A percentile compares a stretch with the other conserved stretches of the same genome.
These are phyloP conservation scores for Combretum micranthum DNA, from an alignment of 345 rosid genomes.

Conservation along the genomic window DNA sequence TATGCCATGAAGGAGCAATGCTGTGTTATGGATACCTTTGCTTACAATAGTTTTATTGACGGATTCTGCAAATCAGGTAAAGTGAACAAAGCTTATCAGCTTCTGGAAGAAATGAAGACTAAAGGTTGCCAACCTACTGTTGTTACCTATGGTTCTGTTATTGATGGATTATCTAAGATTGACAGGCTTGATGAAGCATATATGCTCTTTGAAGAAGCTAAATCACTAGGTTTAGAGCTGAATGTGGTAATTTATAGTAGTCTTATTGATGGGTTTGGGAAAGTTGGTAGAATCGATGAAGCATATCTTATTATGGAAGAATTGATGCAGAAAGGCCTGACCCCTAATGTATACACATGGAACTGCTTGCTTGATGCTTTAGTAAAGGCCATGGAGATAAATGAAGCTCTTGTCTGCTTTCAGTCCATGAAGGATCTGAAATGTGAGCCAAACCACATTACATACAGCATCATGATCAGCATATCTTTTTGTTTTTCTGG, in stretches of 20 bases:
- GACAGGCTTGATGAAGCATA: conserved; percentile 98
- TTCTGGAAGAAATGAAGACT: conserved; percentile 91
- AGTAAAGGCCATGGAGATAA: conserved; percentile 84
- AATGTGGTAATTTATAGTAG: conserved; percentile 79
- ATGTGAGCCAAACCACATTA: conserved; percentile 60
- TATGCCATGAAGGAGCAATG: conserved; percentile 91
- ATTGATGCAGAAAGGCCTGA: conserved; percentile 85
- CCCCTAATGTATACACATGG: conserved; percentile 79
- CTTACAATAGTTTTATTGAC: conserved; percentile 74
- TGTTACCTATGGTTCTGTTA: conserved; percentile 83
- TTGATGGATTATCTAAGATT: conserved; percentile 84
- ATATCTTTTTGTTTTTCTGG: no score
- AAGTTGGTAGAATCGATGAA: conserved; percentile 93
- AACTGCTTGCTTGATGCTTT: conserved; percentile 91
- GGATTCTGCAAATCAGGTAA: conserved; percentile 95
- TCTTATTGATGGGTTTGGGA: conserved; percentile 94
- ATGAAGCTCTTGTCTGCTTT: conserved; percentile 81
- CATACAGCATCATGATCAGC: conserved; percentile 60
- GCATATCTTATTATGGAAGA: conserved; percentile 94
- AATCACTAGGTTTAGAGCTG: conserved; percentile 56
- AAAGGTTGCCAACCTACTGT: conserved; percentile 73
- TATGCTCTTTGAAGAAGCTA: conserved; percentile 97
- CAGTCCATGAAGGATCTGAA: conserved; percentile 76
- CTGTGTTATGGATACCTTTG: conserved; percentile 71
- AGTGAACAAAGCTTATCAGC: conserved; percentile 85